These are phyloP conservation scores for Fusarium sp. DNA, from an alignment of 2,329 filamentous ascomycete genomes.

Conservation along the genomic window DNA sequence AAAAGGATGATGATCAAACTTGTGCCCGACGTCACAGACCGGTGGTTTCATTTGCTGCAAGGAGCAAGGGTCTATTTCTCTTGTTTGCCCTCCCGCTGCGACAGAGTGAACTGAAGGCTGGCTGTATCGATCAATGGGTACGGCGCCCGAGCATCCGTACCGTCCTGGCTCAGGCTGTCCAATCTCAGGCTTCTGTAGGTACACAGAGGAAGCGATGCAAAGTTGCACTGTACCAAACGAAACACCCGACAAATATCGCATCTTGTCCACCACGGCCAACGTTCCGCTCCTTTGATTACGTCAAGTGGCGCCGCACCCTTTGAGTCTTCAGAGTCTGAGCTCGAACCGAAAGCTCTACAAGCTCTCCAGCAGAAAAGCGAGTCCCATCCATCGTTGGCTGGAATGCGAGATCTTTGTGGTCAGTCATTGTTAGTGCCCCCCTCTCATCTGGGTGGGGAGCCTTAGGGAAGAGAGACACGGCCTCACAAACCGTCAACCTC, in stretches of 20 bases:
- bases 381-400: constrained; percentile 8
- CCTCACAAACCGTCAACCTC: background rate
- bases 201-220: background rate
- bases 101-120: background rate
- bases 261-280: background rate
- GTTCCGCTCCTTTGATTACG: constrained; percentile 26
- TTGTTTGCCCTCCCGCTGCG: background rate
- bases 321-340: constrained; percentile 12
- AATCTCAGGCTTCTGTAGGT: background rate
- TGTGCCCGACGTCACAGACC: background rate
- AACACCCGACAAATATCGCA: background rate
- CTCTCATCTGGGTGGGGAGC: background rate
- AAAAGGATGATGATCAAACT: background rate
- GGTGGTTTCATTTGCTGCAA: constrained; percentile 14
- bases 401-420: background rate
- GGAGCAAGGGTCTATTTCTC: background rate
- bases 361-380: background rate
- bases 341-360: constrained; percentile 19
- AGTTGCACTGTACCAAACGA: background rate
- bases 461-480: background rate
- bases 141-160: background rate
- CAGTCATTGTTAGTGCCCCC: background rate
- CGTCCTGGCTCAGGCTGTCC: background rate
- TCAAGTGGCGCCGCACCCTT: constrained; percentile 42
- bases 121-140: background rate